Base-by-base conservation (phyloP, 208 protist species). In the Angomonas deanei region DNA sequence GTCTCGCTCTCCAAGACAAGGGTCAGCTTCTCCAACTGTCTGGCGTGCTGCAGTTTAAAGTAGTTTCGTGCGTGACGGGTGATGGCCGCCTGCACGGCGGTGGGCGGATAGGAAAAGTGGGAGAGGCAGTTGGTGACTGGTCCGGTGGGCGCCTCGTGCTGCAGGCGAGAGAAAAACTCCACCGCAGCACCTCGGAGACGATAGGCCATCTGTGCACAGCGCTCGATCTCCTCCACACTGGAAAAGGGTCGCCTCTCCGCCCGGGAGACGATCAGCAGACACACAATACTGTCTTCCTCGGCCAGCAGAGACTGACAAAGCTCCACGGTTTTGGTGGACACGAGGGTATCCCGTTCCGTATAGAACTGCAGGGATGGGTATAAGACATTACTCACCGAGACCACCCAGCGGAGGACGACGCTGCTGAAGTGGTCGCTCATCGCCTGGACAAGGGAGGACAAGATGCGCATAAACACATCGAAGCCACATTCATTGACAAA, bases 1-100 rank as follows among this genome's bases (percentile, higher is more conserved):
- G 70, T 80, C 66, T 94, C 88, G 11, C 60, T 74, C 49, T 89
- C 83, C 38, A 86, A 57, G 32, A 89, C 75, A 53, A 90, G 71
- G 5, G 59, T 70, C 24, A 94, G 49, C 33, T 85, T 89, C 60
- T 89, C 88, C 42, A 77, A 70, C 59, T 78, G 73, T 34, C 64
- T 39, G 19, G 31, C 61, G 68, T 94, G 85, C 38, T 83, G 74
- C 0, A 58, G 32, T n/a, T 74, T 70, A 36, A 94, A 78, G 60
- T 76, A 82, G n/a, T 66, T 50, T 63, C 86, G 84, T 24, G 47
- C 72, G 2, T 88, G 70, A 8, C 76, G 70, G 54, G 77, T 74
- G 19, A 86, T 27, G 4, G 50, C 50, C 50, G 19, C 27, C 27
- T 32, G 23, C 50, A 4, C 50, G 4, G 27, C 1, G 4, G 27